A percentile compares a stretch with the other conserved stretches of the same genome.
These are phyloP conservation scores for Aspergillus phoenicis DNA, from an alignment of 2,329 filamentous ascomycete species.

Conservation along the genomic window DNA sequence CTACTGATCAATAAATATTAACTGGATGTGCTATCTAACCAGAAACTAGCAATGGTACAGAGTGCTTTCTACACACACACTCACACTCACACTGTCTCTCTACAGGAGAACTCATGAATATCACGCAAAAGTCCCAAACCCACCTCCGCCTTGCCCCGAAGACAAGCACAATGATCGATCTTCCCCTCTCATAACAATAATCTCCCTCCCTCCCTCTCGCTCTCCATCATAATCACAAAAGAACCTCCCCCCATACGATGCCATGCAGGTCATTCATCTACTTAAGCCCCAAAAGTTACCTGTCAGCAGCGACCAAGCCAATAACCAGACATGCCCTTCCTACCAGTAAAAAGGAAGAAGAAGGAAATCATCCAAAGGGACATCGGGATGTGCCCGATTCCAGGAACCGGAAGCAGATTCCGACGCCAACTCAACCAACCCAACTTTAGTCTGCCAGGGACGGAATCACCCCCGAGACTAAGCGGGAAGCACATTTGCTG, in stretches of 20 bases:
- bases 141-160: neutral
- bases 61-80: no score
- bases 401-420: slow-evolving; percentile 4
- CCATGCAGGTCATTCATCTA: neutral
- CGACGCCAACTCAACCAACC: neutral
- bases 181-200: neutral
- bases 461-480: neutral
- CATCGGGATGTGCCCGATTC: neutral
- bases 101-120: no score
- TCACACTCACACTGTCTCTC: no score
- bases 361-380: neutral
- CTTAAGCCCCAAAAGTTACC: neutral
- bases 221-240: neutral
- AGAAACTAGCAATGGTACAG: neutral
- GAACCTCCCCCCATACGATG: neutral
- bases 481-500: no score
- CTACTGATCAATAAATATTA: neutral
- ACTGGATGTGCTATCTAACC: neutral
- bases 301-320: neutral
- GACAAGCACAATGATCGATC: neutral
- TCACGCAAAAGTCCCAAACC: slow-evolving; percentile 1
- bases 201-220: no score
- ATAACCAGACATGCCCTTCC: neutral
- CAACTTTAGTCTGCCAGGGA: neutral
- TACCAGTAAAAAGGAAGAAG: neutral